Evolutionary conservation across 257 asterid species (phyloP).

Genomic region (Solanum infundibuliforme): DNA sequence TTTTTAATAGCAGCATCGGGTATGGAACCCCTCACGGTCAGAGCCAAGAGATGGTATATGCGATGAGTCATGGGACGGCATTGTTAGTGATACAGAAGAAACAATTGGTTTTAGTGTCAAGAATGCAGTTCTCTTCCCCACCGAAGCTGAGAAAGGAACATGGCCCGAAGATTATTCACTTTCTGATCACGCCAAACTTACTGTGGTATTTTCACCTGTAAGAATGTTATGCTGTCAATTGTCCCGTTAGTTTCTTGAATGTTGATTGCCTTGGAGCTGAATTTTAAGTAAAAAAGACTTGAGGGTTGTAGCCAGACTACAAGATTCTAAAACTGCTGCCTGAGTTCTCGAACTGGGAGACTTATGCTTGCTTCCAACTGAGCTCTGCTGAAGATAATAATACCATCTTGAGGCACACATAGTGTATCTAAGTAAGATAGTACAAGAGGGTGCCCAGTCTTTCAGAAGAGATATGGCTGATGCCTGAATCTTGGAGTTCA

Average conservation of each 20-base stretch:
- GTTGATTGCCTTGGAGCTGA: not conserved
- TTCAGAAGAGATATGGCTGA: not conserved
- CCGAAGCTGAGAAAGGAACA: constrained; percentile 85
- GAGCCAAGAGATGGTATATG: constrained; percentile 34
- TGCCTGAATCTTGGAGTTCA: not conserved
- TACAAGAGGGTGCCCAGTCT: not conserved
- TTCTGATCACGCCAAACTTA: constrained; percentile 92
- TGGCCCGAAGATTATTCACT: constrained; percentile 97
- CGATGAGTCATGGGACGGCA: constrained; percentile 26
- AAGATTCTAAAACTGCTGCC: not conserved
- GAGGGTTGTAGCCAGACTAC: not conserved
- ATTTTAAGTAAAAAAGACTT: not conserved
- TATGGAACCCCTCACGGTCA: constrained; percentile 66
- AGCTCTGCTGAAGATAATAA: not conserved
- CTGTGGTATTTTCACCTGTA: constrained; percentile 85
- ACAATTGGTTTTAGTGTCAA: constrained; percentile 81
- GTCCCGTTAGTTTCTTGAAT: constrained; percentile 16
- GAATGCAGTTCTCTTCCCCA: constrained; percentile 88
- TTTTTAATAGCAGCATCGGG: constrained; percentile 44
- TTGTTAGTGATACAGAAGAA: constrained; percentile 44
- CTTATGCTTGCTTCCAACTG: constrained; percentile 1
- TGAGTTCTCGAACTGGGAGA: not conserved
- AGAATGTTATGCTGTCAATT: constrained; percentile 75
- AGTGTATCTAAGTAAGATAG: not conserved
- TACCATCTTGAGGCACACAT: not conserved